Evolutionary conservation across 1,139 yeast species (phyloP).

Genomic region (Casaregolazyma suthepensis): DNA sequence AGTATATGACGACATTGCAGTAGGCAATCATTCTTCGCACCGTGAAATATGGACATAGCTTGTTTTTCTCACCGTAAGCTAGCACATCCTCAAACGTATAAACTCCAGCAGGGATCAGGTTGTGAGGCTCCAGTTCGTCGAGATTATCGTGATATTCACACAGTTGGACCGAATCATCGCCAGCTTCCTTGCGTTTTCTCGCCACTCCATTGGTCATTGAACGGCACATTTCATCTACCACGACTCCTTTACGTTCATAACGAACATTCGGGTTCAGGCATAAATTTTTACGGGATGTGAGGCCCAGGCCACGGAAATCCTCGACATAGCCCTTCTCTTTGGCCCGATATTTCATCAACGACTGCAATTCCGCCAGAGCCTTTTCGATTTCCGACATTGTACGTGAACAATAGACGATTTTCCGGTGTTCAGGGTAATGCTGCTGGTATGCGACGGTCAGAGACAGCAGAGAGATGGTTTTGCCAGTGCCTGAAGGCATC

Average conservation of each 20-base stretch:
- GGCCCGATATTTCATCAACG: slow-evolving; percentile 79
- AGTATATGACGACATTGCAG: slow-evolving; percentile 90
- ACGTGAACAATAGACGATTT: slow-evolving; percentile 95
- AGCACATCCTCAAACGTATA: slow-evolving; percentile 83
- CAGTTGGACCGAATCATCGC: slow-evolving; percentile 53
- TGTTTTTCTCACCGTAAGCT: slow-evolving; percentile 67
- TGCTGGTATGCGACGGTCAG: slow-evolving; percentile 92
- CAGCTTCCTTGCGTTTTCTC: slow-evolving; percentile 57
- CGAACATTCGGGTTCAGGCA: slow-evolving; percentile 87
- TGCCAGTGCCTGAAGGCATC: slow-evolving; percentile 99
- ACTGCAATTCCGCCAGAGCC: slow-evolving; percentile 88
- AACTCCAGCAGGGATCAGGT: slow-evolving; percentile 86
- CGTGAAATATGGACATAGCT: slow-evolving; percentile 92
- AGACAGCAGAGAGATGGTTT: slow-evolving; percentile 85
- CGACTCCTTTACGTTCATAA: slow-evolving; percentile 83
- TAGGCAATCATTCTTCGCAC: slow-evolving; percentile 97
- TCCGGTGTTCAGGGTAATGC: slow-evolving; percentile 91
- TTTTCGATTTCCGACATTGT: slow-evolving; percentile 99
- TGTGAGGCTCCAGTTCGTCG: slow-evolving; percentile 78
- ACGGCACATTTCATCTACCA: slow-evolving; percentile 95
- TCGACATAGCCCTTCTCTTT: slow-evolving; percentile 78
- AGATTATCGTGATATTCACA: slow-evolving; percentile 90
- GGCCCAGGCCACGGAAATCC: slow-evolving; percentile 82
- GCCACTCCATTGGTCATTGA: slow-evolving; percentile 89
- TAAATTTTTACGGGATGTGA: slow-evolving; percentile 87